A percentile compares a stretch with the other conserved stretches of the same genome.
Evolutionary conservation across 2,329 filamentous ascomycete genomes (phyloP).

Genomic region (Talaromyces sp.): DNA sequence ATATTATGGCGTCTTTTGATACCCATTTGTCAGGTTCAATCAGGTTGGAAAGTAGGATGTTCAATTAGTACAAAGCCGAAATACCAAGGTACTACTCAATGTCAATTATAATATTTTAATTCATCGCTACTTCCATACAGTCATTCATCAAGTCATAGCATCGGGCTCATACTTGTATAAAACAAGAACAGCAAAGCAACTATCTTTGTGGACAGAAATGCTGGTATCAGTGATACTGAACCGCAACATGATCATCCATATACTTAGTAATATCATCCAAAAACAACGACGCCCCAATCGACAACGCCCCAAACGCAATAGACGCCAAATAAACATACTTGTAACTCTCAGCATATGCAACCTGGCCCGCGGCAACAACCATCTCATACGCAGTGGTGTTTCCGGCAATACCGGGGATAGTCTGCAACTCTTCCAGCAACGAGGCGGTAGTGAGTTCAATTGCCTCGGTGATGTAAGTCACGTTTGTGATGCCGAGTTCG

Average conservation of each 20-base stretch:
- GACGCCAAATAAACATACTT: constrained; percentile 61
- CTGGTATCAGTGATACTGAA: constrained; percentile 40
- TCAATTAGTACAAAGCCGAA: not conserved
- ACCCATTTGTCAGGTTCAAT: constrained; percentile 2
- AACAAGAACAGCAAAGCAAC: not conserved
- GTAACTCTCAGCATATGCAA: constrained; percentile 58
- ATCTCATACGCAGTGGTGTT: constrained; percentile 50
- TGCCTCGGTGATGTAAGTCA: constrained; percentile 47
- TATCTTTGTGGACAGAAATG: not conserved
- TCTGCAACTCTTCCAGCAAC: constrained; percentile 48
- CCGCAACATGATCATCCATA: constrained; percentile 59
- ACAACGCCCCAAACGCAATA: constrained; percentile 59
- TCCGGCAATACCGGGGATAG: constrained; percentile 53
- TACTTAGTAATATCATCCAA: constrained; percentile 58
- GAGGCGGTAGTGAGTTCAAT: constrained; percentile 55
- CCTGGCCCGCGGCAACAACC: constrained; percentile 55
- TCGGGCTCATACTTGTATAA: not conserved
- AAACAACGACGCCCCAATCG: constrained; percentile 57
- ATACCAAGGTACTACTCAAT: not conserved
- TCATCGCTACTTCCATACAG: not conserved
- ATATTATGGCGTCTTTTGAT: constrained; percentile 15
- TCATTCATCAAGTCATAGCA: constrained; percentile 7
- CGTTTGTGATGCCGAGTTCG: constrained; percentile 51
- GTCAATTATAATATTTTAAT: not conserved
- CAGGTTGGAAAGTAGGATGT: no score